Conservation (phyloP, 1,139 yeast species). For the Diutina pseudorugosa region DNA sequence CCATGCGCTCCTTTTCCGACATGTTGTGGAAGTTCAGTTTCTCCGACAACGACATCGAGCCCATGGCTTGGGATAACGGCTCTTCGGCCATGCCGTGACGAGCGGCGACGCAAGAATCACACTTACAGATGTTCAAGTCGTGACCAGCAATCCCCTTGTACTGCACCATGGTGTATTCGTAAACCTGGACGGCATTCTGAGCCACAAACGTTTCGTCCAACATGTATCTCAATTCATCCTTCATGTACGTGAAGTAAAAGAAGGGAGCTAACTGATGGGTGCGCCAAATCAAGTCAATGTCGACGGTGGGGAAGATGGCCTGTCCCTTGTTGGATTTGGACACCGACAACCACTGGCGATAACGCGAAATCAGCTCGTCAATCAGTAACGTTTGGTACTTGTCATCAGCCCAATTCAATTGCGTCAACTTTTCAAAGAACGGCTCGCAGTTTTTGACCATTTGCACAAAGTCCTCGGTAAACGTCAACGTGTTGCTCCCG, state of each 20-base stretch:
- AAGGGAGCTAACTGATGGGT: conserved; percentile 3
- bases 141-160: background rate
- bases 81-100: background rate
- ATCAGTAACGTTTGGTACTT: background rate
- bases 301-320: background rate
- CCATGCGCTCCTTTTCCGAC: conserved; percentile 3
- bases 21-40: background rate
- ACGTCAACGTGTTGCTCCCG: background rate
- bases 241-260: background rate
- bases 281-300: conserved; percentile 3
- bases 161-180: background rate
- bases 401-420: background rate
- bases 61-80: background rate
- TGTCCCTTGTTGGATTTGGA: background rate
- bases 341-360: background rate
- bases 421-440: background rate
- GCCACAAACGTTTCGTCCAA: background rate
- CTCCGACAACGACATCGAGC: background rate
- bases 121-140: background rate
- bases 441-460: conserved; percentile 2
- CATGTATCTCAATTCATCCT: background rate
- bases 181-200: background rate
- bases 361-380: conserved; percentile 1
- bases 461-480: conserved; percentile 3
- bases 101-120: background rate